Percentiles rank a stretch among this genome's conserved stretches.
phyloP scores from a whole-genome alignment of 306 rosid species.

The Gastrolobium villosum region DNA sequence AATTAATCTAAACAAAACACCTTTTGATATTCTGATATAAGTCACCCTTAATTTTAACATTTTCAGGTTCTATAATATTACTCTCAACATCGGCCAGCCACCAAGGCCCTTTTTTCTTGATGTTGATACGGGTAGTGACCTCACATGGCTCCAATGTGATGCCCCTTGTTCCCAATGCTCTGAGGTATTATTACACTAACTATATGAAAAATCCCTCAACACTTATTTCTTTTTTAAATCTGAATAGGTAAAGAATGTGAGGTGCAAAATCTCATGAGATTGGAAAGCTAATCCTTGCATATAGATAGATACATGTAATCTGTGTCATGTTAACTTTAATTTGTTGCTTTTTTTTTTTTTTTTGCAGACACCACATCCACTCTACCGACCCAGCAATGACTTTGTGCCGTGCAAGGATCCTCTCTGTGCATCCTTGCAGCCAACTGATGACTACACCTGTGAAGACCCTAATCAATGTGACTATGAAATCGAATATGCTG shows the following conservation, averaged over 20 bases:
- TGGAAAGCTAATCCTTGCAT: conserved; percentile 9
- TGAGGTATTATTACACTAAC: conserved; percentile 60
- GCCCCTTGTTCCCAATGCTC: conserved; percentile 82
- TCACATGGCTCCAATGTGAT: conserved; percentile 98
- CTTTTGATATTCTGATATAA: background rate
- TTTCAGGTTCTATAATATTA: conserved; percentile 85
- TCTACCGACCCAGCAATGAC: conserved; percentile 76
- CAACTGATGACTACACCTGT: conserved; percentile 61
- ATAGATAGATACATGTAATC: background rate
- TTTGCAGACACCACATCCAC: conserved; percentile 85
- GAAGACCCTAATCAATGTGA: conserved; percentile 82
- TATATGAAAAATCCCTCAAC: conserved; percentile 1
- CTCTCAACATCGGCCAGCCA: conserved; percentile 85
- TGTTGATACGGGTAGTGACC: conserved; percentile 96
- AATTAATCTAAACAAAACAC: background rate
- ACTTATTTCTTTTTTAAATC: background rate
- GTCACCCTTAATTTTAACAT: conserved; percentile 1
- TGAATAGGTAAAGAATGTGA: conserved; percentile 26
- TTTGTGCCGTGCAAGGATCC: conserved; percentile 80
- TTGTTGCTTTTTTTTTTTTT: conserved; percentile 32
- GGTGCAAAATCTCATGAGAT: background rate
- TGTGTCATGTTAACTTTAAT: conserved; percentile 5
- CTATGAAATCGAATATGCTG: conserved; percentile 85
- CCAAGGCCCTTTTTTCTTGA: conserved; percentile 90
- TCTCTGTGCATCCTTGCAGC: conserved; percentile 72